phyloP scores from a whole-genome alignment of 2,329 filamentous ascomycete genomes.

The Pyrenochaeta sp. region DNA sequence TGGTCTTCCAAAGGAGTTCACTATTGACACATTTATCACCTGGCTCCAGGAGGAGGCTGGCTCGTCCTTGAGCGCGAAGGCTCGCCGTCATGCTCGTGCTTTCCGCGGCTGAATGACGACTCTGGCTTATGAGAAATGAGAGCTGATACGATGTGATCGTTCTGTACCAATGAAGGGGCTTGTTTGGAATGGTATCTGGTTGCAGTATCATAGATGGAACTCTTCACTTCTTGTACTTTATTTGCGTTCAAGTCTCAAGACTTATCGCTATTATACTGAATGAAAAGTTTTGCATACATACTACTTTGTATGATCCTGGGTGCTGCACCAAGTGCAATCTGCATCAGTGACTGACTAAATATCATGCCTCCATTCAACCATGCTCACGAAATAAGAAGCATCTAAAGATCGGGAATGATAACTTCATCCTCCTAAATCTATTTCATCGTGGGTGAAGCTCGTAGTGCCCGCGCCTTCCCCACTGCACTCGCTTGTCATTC shows the following conservation, averaged over 20 bases:
- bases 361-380: no score
- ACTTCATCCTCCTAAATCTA: no score
- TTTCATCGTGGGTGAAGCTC: no score
- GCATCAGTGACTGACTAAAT: no score
- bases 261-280: constrained; percentile 5
- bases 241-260: constrained; percentile 2
- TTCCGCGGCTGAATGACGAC: constrained; percentile 19
- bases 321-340: no score
- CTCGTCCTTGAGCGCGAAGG: constrained; percentile 16
- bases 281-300: constrained; percentile 13
- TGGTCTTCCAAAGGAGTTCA: constrained; percentile 21
- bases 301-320: no score
- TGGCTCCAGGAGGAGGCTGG: constrained; percentile 32
- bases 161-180: not conserved
- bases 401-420: no score
- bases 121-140: no score
- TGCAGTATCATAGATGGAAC: constrained; percentile 1
- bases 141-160: not conserved
- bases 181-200: constrained; percentile 1
- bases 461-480: no score
- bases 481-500: no score
- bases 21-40: constrained; percentile 30
- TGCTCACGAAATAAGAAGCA: no score
- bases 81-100: constrained; percentile 26
- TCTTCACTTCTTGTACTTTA: constrained; percentile 29